Evolutionary conservation across 768 basidiomycete species (phyloP), one percentile per base, ranked within the genome.

Genomic region (Mycena galopus): DNA sequence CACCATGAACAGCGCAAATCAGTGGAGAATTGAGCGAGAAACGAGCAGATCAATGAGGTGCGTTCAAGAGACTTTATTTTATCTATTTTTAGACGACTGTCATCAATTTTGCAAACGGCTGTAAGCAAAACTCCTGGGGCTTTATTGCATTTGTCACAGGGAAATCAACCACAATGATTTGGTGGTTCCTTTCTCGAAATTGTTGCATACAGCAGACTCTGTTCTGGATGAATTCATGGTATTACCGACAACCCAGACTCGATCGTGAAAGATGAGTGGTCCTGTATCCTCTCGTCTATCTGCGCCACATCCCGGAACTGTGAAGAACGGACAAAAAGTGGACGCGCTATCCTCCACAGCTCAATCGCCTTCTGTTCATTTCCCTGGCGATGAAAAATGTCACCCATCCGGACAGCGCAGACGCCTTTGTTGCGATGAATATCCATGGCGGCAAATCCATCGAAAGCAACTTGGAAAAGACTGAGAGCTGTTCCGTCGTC

Each of bases 361-460:
- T 64, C 50, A 23, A 37, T 14, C 25, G 62, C 69, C 16, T 65
- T 37, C 29, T 35, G 8, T 25, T 23, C 3, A n/a, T 65, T 16
- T 35, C 69, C 62, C 12, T 32, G 61, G 8, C 39, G 23, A 27
- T 47, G 25, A 37, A 65, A 53, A 3, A 64, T 64, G 25, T 70
- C 69, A 7, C 62, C 69, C 16, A 70, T 32, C 14, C 56, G 29
- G 10, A 58, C 5, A 5, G 25, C n/a, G 23, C 69, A 65, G 16
- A 25, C 42, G 6, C 62, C 69, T 32, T 29, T 33, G n/a, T 56
- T 64, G 29, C 69, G 37, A 42, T 70, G 69, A 25, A 70, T 53
- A 59, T 70, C 69, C 56, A 58, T 70, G 10, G 62, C 39, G 5
- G 62, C 50, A 17, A 70, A 65, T 23, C 69, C 69, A 6, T 64